A percentile compares a stretch with the other conserved stretches of the same genome.
These are phyloP conservation scores for Reutealis trisperma DNA, from an alignment of 345 rosid species.

Conservation along the genomic window DNA sequence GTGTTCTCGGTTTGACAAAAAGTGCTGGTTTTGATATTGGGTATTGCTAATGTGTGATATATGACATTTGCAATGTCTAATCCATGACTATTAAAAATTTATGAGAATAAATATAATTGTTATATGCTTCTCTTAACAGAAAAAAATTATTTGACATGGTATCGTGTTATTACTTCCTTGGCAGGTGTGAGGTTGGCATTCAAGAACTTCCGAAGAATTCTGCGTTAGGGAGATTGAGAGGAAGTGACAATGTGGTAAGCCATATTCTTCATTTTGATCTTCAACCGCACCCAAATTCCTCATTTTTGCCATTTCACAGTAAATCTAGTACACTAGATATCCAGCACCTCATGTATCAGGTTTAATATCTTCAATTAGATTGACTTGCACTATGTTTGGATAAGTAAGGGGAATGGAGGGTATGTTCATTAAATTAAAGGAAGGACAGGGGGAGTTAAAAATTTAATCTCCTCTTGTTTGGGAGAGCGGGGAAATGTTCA, in stretches of 20 bases:
- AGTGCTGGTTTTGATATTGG: not conserved
- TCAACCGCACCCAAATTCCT: not conserved
- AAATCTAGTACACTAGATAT: not conserved
- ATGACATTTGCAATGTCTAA: not conserved
- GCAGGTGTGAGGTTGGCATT: conserved; percentile 87
- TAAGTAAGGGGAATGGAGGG: no score
- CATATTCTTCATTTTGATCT: conserved; percentile 5
- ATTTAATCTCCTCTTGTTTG: no score
- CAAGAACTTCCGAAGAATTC: conserved; percentile 81
- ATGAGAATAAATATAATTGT: not conserved
- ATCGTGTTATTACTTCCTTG: conserved; percentile 9
- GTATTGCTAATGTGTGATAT: not conserved
- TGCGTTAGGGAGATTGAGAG: conserved; percentile 83
- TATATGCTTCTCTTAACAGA: not conserved
- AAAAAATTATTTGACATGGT: not conserved
- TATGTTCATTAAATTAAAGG: no score
- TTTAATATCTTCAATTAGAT: not conserved
- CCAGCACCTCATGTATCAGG: not conserved
- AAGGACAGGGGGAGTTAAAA: no score
- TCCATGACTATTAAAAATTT: not conserved
- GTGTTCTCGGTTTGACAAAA: not conserved
- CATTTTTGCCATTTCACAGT: not conserved
- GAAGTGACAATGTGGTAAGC: conserved; percentile 92
- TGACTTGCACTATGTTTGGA: no score
- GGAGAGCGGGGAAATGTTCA: no score